Evolutionary conservation across 345 rosid genomes (phyloP), one percentile per base, ranked within the genome.

Genomic region (Eutrema yunnanense): DNA sequence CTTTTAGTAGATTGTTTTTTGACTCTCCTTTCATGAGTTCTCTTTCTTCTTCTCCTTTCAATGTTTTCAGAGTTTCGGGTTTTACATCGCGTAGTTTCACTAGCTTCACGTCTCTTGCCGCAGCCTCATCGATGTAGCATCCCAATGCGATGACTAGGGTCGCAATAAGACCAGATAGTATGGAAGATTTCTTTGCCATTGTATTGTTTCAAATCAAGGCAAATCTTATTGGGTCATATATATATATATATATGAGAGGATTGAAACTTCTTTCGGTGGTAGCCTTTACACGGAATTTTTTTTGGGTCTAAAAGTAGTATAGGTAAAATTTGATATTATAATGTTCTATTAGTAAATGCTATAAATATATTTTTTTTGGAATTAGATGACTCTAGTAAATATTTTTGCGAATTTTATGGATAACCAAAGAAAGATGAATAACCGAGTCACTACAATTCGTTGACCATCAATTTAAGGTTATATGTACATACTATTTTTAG

Each of bases 31-130:
- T 46, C 50, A 36, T 29, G 29, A 75, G 51, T 53, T 75, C 52
- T 14, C 1, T 3, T 42, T 67, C 27, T 62, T 75, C 64, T 62
- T 75, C 79, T 54, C 14, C 59, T 69, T 76, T 63, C 8, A 76
- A 12, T 1, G 27, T 63, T 6, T 42, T 12, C 65, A 75, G 46
- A 0, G 79, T 75, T 29, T 62, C 63, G 38, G 79, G 74, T 3
- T 75, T 47, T 19, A 76, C 75, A 63, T 76, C 79, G 13, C 27
- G 9, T 6, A 69, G 65, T 52, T 76, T 76, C 13, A 76, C 59
- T 38, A 69, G 65, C 6, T 47, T 19, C 40, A 76, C 79, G 22
- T 76, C 79, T 62, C 79, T 69, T 3, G 79, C 75, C 55, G 8
- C 56, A 38, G 51, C 65, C 27, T 54, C 59, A 3, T 69, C 19